phyloP scores from a whole-genome alignment of 2,329 filamentous ascomycete species.

The Metarhizium humberi region DNA sequence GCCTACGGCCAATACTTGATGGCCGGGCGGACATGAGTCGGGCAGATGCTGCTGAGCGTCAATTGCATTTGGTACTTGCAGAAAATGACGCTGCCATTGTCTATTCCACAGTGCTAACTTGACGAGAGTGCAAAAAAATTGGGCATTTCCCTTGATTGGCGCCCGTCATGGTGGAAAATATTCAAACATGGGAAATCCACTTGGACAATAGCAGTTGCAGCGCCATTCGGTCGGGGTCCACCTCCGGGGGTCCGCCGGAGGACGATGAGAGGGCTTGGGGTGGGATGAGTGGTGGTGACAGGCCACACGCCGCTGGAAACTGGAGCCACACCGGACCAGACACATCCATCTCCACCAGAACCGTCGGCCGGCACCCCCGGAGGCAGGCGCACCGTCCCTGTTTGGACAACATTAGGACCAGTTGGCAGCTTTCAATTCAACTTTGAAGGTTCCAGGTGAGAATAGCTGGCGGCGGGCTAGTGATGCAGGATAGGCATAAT shows the following conservation, averaged over 20 bases:
- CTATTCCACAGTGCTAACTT: too few relatives aligned
- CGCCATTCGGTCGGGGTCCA: not conserved
- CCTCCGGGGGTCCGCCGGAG: slow-evolving; percentile 3
- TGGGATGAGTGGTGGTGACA: not conserved
- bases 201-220: not conserved
- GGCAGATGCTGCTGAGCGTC: too few relatives aligned
- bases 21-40: too few relatives aligned
- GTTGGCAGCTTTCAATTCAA: not conserved
- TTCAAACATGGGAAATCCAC: too few relatives aligned
- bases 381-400: not conserved
- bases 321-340: not conserved
- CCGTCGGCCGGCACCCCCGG: not conserved
- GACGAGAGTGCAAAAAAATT: too few relatives aligned
- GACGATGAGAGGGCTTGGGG: not conserved
- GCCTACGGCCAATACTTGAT: too few relatives aligned
- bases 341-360: not conserved
- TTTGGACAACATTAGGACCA: not conserved
- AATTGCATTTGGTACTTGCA: too few relatives aligned
- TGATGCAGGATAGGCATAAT: not conserved
- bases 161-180: too few relatives aligned
- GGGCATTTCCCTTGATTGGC: too few relatives aligned
- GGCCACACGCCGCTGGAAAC: not conserved
- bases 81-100: too few relatives aligned
- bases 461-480: not conserved
- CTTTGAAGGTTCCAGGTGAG: not conserved